Evolutionary conservation across 352 stramenopile species (phyloP), one percentile per base, ranked within the genome.

Genomic region (Elongisporangium senticosum): DNA sequence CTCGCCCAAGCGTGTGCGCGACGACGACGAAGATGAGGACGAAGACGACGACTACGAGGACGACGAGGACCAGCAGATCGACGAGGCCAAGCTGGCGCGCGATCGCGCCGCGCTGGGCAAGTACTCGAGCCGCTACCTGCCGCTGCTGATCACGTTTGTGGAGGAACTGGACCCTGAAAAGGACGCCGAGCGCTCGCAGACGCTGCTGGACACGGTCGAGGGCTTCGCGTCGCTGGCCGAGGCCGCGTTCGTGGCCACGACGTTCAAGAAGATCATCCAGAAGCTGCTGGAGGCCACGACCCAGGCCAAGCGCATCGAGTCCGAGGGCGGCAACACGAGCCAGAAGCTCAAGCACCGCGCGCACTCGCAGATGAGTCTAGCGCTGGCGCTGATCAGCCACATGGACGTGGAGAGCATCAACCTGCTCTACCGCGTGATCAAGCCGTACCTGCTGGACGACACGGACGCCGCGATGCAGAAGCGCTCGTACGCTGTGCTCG

Each of bases 201-300:
- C 82, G 37, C 62, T 95, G 24, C 63, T 93, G 53, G 83, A 93
- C 67, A 95, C 86, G 51, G 73, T 95, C 39, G 80, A 88, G 51
- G 83, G 77, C 37, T 96, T 95, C 63, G 86, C 86, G 11, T 85
- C 73, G 51, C 72, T 95, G 15, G 84, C 82, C 28, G 84, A 94
- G 50, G 57, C 68, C 7, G 56, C 76, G 7, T 74, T 94, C 11
- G 79, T 95, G 17, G 63, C 70, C 40, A 78, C 70, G 33, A 81
- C 81, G 40, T 96, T 95, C 71, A 89, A 90, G 56, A 91, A 90
- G 72, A 87, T 92, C 64, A 90, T 96, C 76, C 86, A 96, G 67
- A 90, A 91, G 67, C 68, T 96, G 37, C 67, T 96, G 10, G 79
- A 95, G 58, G 72, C 82, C n/a, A 90, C 86, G 17, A 93, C 84